Evolutionary conservation across 805 yeast species (phyloP), one percentile per base, ranked within the genome.

Genomic region (Cyberlindnera euphorbiiphila): DNA sequence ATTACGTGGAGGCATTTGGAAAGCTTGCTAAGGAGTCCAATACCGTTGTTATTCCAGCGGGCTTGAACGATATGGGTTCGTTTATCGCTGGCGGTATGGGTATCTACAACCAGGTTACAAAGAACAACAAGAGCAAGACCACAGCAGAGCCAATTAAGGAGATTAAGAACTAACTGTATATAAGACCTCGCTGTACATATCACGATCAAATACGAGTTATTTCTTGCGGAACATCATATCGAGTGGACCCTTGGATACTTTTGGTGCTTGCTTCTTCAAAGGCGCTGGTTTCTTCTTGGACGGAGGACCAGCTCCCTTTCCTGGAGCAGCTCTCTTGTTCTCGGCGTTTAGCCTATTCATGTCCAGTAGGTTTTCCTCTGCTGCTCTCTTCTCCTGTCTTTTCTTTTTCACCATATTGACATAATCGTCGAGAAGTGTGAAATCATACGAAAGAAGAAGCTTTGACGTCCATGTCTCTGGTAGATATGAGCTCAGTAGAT

Each of bases 11-110:
- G 37, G 85, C 91, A 22, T 85, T 86, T 56, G 81, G 83, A 33
- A 79, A 85, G 51, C 68, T 85, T 51, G 95, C 95, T 18, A 85
- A 85, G 65, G 91, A 84, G 59, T 64, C 81, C 22, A 85, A 83
- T 54, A 82, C 93, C 1, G 71, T 86, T 13, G 80, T 85, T 25
- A 70, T 85, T 18, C 95, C 95, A 12, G 72, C 87, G 9, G 81
- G 80, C 39, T 61, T 85, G 57, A 81, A 84, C 46, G 88, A 85
- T 52, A 64, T 85, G 57, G 79, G 89, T 33, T 68, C 77, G 19
- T 71, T 81, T 66, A 80, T 85, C 62, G 85, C 88, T 23, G 70
- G 84, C 43, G 94, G 94, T 0, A 60, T 85, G 72, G 74, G 83
- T 30, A 81, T 85, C 46, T 82, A 73, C 60, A 73, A 80, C 47